These are phyloP conservation scores for Penicillium sp. DNA, from an alignment of 2,329 filamentous ascomycete genomes.

Conservation along the genomic window DNA sequence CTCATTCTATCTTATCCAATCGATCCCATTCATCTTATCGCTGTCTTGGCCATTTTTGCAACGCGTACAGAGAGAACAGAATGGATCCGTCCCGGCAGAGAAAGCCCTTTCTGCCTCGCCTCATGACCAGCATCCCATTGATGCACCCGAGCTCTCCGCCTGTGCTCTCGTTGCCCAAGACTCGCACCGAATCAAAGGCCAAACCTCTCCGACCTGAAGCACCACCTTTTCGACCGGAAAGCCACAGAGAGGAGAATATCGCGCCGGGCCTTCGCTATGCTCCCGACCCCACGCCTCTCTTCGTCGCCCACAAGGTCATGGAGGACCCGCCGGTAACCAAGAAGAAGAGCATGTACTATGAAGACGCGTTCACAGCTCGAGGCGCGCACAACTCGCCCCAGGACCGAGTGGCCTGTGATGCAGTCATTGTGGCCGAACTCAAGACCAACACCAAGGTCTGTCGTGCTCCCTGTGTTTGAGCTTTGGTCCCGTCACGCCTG, in stretches of 20 bases:
- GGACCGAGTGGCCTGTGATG: conserved; percentile 53
- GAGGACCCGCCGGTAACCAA: conserved; percentile 20
- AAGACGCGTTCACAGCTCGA: conserved; percentile 39
- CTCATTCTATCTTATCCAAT: no score
- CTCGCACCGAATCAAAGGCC: no score
- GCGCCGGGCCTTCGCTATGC: background rate
- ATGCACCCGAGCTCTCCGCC: conserved; percentile 7
- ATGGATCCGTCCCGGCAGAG: no score
- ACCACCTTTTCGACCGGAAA: no score
- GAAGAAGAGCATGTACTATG: conserved; percentile 42
- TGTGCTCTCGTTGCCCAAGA: no score
- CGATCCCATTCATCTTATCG: background rate
- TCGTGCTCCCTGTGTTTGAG: conserved; percentile 9
- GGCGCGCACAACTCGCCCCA: conserved; percentile 38
- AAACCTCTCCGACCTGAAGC: no score
- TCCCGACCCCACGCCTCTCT: background rate
- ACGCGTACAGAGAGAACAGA: no score
- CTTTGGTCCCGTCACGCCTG: conserved; percentile 19
- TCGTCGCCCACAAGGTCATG: background rate
- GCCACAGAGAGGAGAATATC: conserved; percentile 9
- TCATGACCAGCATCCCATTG: conserved; percentile 12
- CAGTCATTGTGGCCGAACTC: conserved; percentile 62
- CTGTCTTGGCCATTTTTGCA: no score
- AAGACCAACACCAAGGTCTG: conserved; percentile 63
- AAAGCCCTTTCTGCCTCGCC: conserved; percentile 20